These are phyloP conservation scores for Geranium rotundifolium DNA, from an alignment of 345 rosid species.

Conservation along the genomic window DNA sequence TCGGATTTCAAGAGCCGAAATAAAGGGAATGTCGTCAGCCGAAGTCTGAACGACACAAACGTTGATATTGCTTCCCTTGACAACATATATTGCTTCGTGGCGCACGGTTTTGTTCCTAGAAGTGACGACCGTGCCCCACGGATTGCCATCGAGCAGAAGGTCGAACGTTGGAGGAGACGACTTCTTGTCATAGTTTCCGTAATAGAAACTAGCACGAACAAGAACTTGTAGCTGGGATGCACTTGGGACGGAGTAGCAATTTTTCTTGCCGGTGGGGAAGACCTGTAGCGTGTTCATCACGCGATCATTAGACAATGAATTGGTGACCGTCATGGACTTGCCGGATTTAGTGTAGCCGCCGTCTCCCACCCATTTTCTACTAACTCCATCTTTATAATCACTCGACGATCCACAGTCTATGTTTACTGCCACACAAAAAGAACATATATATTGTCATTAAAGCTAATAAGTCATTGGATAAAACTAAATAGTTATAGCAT, in stretches of 20 bases:
- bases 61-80: slow-evolving; percentile 12
- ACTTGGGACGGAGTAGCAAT: slow-evolving; percentile 20
- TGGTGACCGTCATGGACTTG: neutral
- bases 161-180: slow-evolving; percentile 28
- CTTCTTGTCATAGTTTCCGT: slow-evolving; percentile 32
- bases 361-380: slow-evolving; percentile 7
- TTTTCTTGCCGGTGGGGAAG: slow-evolving; percentile 20
- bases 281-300: slow-evolving; percentile 25
- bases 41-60: slow-evolving; percentile 29
- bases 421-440: slow-evolving; percentile 1
- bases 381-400: neutral
- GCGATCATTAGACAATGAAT: neutral
- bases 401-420: slow-evolving; percentile 11
- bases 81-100: slow-evolving; percentile 19
- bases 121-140: slow-evolving; percentile 26
- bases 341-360: slow-evolving; percentile 3
- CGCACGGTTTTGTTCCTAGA: slow-evolving; percentile 7
- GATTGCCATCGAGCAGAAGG: slow-evolving; percentile 27
- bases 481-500: too few species aligned
- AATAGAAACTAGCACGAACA: slow-evolving; percentile 25
- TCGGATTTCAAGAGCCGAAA: slow-evolving; percentile 30
- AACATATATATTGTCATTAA: too few species aligned
- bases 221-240: slow-evolving; percentile 14
- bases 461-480: too few species aligned
- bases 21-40: slow-evolving; percentile 25